Evolutionary conservation across 257 asterid species (phyloP).

Genomic region (Salvia rosmarinus): DNA sequence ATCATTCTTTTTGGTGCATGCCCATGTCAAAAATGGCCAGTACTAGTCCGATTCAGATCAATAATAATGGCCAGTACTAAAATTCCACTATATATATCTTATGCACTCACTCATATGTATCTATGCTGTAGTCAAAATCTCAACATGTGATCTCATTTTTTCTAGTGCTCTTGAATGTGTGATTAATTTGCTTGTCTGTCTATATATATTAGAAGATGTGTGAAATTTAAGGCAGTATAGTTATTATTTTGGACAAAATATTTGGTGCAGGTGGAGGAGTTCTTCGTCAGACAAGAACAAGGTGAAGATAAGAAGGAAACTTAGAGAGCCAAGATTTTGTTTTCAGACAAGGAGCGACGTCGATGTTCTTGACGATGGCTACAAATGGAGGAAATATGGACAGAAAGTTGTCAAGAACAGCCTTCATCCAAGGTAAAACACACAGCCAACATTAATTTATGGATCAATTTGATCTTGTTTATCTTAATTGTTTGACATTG

Average conservation of each 20-base stretch:
- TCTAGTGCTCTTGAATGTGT: background rate
- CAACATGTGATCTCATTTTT: conserved; percentile 21
- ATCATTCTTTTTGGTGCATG: conserved; percentile 28
- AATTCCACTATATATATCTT: conserved; percentile 44
- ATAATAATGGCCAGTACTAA: conserved; percentile 33
- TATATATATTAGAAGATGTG: too few relatives aligned
- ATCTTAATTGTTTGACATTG: background rate
- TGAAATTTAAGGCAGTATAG: too few relatives aligned
- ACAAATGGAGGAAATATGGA: conserved; percentile 97
- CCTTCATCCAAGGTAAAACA: conserved; percentile 84
- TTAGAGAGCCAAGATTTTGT: conserved; percentile 95
- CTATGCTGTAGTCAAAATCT: conserved; percentile 3
- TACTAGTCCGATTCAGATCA: conserved; percentile 26
- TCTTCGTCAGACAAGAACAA: conserved; percentile 63
- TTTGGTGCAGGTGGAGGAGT: conserved; percentile 71
- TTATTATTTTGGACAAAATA: background rate
- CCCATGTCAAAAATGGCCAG: conserved; percentile 31
- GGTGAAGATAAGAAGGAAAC: conserved; percentile 77
- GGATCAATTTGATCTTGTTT: too few relatives aligned
- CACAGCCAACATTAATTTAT: too few relatives aligned
- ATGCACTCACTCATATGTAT: background rate
- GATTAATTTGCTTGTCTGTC: background rate
- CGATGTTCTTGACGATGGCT: conserved; percentile 98
- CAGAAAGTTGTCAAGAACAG: conserved; percentile 96
- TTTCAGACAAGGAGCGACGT: conserved; percentile 95